phyloP scores from a whole-genome alignment of 306 rosid genomes.

The Vigna angularis region DNA sequence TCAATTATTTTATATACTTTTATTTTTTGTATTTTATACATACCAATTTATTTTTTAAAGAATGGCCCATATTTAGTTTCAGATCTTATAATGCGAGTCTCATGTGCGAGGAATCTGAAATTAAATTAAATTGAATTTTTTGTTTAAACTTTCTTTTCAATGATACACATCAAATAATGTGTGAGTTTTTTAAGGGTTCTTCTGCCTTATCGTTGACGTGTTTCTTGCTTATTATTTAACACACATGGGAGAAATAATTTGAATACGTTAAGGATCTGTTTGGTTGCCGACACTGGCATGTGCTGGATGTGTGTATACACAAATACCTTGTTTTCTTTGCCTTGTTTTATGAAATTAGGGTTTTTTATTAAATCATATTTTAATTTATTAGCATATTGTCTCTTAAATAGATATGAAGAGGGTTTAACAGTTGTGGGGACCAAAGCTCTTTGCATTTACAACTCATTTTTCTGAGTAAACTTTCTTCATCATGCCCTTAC shows the following conservation, averaged over 20 bases:
- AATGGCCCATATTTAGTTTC: background rate
- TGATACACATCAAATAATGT: constrained; percentile 2
- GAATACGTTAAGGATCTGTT: constrained; percentile 18
- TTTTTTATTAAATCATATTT: background rate
- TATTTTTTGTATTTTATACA: background rate
- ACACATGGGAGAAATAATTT: background rate
- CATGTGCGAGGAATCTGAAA: background rate
- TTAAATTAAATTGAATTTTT: constrained; percentile 16
- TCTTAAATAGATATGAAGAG: constrained; percentile 23
- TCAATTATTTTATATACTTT: constrained; percentile 11
- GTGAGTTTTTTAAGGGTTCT: background rate
- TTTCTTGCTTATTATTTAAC: background rate
- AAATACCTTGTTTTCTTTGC: constrained; percentile 18
- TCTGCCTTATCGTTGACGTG: constrained; percentile 21
- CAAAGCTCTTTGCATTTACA: constrained; percentile 27
- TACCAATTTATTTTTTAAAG: background rate
- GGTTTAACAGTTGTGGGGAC: constrained; percentile 35
- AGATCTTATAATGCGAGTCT: constrained; percentile 15
- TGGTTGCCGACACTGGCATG: constrained; percentile 56
- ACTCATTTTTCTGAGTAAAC: constrained; percentile 39
- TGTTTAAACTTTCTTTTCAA: constrained; percentile 13
- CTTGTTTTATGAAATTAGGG: background rate
- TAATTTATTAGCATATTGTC: background rate
- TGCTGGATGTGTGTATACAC: constrained; percentile 34
- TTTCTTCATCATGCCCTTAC: constrained; percentile 30